Base-by-base conservation (phyloP, 768 basidiomycete genomes). In the Lactarius sanguifluus region DNA sequence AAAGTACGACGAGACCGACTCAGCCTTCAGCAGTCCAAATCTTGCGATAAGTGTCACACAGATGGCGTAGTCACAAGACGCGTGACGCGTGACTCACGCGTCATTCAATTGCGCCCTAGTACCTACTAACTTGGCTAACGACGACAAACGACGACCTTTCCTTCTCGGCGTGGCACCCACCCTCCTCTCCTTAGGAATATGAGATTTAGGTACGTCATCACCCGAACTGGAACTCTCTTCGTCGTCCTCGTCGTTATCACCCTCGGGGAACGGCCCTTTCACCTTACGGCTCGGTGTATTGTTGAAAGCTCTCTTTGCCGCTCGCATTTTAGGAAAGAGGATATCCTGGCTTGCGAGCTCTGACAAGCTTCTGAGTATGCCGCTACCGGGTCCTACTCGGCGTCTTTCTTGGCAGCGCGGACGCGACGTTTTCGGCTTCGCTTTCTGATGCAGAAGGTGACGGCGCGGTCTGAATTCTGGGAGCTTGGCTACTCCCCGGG, bases 131-230 rank as follows among this genome's bases (percentile, higher is more conserved):
- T 30, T 23, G 5, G 25, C 47, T 52, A 68, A 54, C 34, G 62
- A 69, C 18, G 64, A 64, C 23, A 70, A 57, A 32, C 68, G 64
- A 23, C 45, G 40, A 54, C 47, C 32, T 36, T 59, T 69, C 59
- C 18, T 55, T 50, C 41, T 59, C 32, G 9, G 38, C 1, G 16
- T 47, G 8, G 25, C 59, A 54, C 70, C 70, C 2, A 60, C 70
- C 43, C 68, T 61, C 55, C 70, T 71, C n/a, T 64, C 62, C 52
- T 64, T 64, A 9, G 70, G 70, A 6, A 71, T 71, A 30, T 71
- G 70, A 25, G 70, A 70, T 34, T 50, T 52, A 7, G 40, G 1
- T 23, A 16, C 16, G 50, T 64, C 70, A 1, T 70, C 69, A 57
- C 64, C 59, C 50, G 70, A 70, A 40, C 50, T 66, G 25, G 68